Percentiles rank a stretch among this genome's conserved stretches.
phyloP scores from a whole-genome alignment of 1,284 basidiomycete genomes.

The Vanrija humicola region DNA sequence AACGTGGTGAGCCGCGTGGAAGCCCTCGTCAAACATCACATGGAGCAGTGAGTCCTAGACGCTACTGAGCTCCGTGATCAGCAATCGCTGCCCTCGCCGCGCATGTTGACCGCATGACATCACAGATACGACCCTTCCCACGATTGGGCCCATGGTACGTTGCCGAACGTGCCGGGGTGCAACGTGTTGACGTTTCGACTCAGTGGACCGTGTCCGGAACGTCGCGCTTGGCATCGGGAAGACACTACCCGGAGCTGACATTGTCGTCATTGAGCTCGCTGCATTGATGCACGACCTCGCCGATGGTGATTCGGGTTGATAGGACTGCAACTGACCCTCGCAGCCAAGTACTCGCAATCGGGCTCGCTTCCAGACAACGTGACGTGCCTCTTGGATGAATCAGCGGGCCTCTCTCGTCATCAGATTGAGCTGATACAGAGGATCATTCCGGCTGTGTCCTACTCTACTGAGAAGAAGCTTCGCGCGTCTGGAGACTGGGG shows the following conservation, averaged over 20 bases:
- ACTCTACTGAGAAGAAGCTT: constrained; percentile 75
- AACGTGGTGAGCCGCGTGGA: constrained; percentile 57
- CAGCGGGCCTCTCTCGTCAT: background rate
- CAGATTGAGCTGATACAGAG: constrained; percentile 41
- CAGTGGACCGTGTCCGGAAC: constrained; percentile 75
- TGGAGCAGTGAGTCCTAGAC: constrained; percentile 55
- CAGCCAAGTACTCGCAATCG: constrained; percentile 38
- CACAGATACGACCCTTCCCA: constrained; percentile 77
- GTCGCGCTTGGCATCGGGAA: constrained; percentile 67
- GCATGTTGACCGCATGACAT: background rate
- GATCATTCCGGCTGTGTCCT: constrained; percentile 78
- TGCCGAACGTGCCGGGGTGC: background rate
- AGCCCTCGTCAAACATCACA: constrained; percentile 66
- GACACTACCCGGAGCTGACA: constrained; percentile 55
- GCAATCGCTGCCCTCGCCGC: background rate
- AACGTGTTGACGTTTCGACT: background rate
- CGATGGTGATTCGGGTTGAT: constrained; percentile 33
- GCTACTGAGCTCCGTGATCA: background rate
- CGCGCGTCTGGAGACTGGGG: constrained; percentile 57
- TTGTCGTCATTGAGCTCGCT: constrained; percentile 72
- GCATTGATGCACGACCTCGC: constrained; percentile 81
- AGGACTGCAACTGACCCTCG: constrained; percentile 3
- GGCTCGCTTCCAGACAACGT: constrained; percentile 23
- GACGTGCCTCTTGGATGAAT: constrained; percentile 22
- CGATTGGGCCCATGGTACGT: constrained; percentile 77